Percentiles rank a stretch among this genome's conserved stretches.
Conservation (phyloP, 176 grass and related monocot genomes). For the Aegilops speltoides region DNA sequence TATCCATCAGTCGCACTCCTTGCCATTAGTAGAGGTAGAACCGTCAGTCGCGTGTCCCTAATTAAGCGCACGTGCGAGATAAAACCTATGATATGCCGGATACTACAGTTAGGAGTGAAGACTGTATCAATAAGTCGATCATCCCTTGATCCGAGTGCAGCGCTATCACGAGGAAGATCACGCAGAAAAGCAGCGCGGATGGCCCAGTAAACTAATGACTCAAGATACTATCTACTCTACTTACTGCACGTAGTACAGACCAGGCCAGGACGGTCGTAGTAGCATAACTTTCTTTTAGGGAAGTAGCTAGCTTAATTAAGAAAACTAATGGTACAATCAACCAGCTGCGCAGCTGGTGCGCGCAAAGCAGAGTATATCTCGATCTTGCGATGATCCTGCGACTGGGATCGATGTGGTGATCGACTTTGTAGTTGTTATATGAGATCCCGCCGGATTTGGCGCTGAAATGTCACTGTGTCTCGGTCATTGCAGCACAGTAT, state of each 20-base stretch:
- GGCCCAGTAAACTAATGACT: slow-evolving; percentile 10
- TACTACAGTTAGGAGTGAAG: background rate
- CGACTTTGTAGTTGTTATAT: background rate
- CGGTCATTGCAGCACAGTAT: slow-evolving; percentile 22
- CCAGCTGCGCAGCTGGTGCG: background rate
- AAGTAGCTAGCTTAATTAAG: background rate
- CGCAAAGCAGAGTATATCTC: slow-evolving; percentile 15
- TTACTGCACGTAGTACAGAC: background rate
- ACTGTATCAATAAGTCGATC: background rate
- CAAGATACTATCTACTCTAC: background rate
- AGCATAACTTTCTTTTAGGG: background rate
- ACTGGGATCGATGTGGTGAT: background rate
- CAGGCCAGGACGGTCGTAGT: background rate
- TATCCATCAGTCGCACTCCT: background rate
- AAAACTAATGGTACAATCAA: background rate
- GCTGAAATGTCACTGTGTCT: slow-evolving; percentile 34
- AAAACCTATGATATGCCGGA: background rate
- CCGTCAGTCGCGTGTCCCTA: background rate
- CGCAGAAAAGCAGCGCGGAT: background rate
- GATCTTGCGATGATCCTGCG: slow-evolving; percentile 28
- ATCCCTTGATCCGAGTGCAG: slow-evolving; percentile 9
- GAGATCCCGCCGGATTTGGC: slow-evolving; percentile 36
- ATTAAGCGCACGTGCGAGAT: background rate
- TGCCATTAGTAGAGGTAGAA: background rate
- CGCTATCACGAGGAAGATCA: slow-evolving; percentile 44